Base-by-base conservation (phyloP, 768 basidiomycete genomes). In the Macrolepiota albuminosa region DNA sequence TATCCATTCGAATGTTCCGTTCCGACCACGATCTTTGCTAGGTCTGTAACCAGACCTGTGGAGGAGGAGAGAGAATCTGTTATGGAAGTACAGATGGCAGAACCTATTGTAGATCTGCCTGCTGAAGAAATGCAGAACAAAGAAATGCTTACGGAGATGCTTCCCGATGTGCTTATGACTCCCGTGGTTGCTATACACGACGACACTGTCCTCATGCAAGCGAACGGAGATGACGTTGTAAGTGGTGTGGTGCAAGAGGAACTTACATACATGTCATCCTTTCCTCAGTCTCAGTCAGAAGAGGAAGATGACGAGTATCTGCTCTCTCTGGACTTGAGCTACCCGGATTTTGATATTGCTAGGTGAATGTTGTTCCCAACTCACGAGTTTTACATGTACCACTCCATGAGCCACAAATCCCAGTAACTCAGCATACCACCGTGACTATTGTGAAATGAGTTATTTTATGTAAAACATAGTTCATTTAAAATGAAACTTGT, bases 221-320 rank as follows among this genome's bases (percentile, higher is more conserved):
- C 18, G 31, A 13, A 39, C 5, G 39, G 29, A 29, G 24, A 40
- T 39, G 36, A 39, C 14, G 34, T 47, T 47, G 26, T 16, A 16
- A 26, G 5, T 2, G 24, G 14, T 24, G 26, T 54, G 52, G 26
- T 16, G 16, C 52, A 29, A 26, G 52, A 29, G 26, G 39, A 62
- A 49, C 49, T 59, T 10, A 45, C 47, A 58, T 60, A 59, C 57
- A 58, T 64, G n/a, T n/a, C n/a, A 37, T 46, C 54, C 18, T 33
- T 56, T 10, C 57, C 50, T 54, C 53, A 34, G 40, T 31, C 53
- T 16, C 61, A 54, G 36, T 56, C 61, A 51, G 63, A 64, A 26
- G 63, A 62, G 50, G 60, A 60, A 8, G 58, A 62, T 31, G 66
- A 68, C 37, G 62, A 63, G 29, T 63, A 58, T 49, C 47, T 67